Evolutionary conservation across 2,329 filamentous ascomycete species (phyloP), one percentile per base, ranked within the genome.

Genomic region (Colletotrichum acutatum): DNA sequence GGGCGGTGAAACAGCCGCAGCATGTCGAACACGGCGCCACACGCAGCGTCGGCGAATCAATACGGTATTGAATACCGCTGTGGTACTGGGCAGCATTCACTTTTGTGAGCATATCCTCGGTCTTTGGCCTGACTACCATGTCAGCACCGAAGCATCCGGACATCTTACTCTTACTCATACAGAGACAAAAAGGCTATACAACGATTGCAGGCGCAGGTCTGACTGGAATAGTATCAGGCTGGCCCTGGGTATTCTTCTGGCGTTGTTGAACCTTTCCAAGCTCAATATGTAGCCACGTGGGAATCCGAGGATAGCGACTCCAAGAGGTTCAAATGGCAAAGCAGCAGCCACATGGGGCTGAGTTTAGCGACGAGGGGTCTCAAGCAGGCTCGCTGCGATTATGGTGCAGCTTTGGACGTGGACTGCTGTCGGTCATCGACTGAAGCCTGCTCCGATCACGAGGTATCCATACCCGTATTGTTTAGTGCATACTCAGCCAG

Each of bases 381-480:
- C 12, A 53, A 63, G 46, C n/a, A 34, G n/a, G 60, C 46, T 34
- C 8, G 37, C 68, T 68, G 30, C 53, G 60, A 28, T 68, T 56
- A 24, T 59, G 42, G 66, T 53, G 59, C 62, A n/a, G 68, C 37
- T 16, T 19, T 19, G 16, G 19, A 46, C 63, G 11, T 63, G 62
- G 58, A 67, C 66, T 30, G 68, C 7, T 46, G 49, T 74, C 59
- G 73, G 59, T 7, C 28, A 37, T 74, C 59, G 73, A 70, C n/a
- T 49, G 37, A 3, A 58, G 66, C n/a, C 34, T 62, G 28, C 12
- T 53, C 24, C 14, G 46, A 56, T 61, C 62, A 56, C 22, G 30
- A 56, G 62, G 16, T 34, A 37, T 37, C 34, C 34, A 4, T 37
- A 12, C 12, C 34, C 34, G 34, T 37, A 37, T 37, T 37, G 4